phyloP scores from a whole-genome alignment of 1,139 yeast genomes.

The Suhomyces chickasaworum region DNA sequence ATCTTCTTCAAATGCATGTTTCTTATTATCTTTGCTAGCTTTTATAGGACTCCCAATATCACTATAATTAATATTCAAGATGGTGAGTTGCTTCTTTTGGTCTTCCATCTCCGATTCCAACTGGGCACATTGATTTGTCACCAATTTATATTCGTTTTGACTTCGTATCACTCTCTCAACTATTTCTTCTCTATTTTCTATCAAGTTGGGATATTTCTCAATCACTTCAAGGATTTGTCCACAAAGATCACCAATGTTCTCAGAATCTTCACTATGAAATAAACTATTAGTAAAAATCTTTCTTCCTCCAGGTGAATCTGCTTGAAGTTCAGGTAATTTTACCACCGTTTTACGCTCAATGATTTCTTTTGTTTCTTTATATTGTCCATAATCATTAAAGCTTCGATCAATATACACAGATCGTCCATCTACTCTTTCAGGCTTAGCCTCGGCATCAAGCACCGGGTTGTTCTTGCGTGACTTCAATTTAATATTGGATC shows the following conservation, averaged over 20 bases:
- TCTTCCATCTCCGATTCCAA: slow-evolving; percentile 32
- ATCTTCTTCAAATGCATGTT: slow-evolving; percentile 20
- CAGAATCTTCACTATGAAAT: slow-evolving; percentile 7
- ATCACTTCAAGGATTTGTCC: slow-evolving; percentile 24
- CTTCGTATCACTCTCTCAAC: slow-evolving; percentile 23
- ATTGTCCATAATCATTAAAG: slow-evolving; percentile 21
- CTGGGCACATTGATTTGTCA: slow-evolving; percentile 29
- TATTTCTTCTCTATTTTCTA: slow-evolving; percentile 28
- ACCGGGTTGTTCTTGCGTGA: slow-evolving; percentile 8
- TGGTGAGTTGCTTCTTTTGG: slow-evolving; percentile 31
- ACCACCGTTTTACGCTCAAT: slow-evolving; percentile 20
- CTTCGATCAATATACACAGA: slow-evolving; percentile 30
- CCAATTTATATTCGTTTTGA: slow-evolving; percentile 25
- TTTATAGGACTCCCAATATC: slow-evolving; percentile 25
- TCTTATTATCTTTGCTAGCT: slow-evolving; percentile 18
- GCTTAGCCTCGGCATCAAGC: slow-evolving; percentile 21
- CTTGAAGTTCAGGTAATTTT: slow-evolving; percentile 15
- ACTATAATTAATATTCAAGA: slow-evolving; percentile 29
- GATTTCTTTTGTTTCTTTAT: slow-evolving; percentile 11
- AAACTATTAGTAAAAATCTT: background rate
- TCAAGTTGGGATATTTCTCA: slow-evolving; percentile 32
- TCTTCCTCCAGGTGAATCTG: slow-evolving; percentile 8
- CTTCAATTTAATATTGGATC: slow-evolving; percentile 2
- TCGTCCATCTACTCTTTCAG: slow-evolving; percentile 44
- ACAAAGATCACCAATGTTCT: slow-evolving; percentile 25